Base-by-base conservation (phyloP, 2,329 filamentous ascomycete species). In the Dactylonectria estremocensis region DNA sequence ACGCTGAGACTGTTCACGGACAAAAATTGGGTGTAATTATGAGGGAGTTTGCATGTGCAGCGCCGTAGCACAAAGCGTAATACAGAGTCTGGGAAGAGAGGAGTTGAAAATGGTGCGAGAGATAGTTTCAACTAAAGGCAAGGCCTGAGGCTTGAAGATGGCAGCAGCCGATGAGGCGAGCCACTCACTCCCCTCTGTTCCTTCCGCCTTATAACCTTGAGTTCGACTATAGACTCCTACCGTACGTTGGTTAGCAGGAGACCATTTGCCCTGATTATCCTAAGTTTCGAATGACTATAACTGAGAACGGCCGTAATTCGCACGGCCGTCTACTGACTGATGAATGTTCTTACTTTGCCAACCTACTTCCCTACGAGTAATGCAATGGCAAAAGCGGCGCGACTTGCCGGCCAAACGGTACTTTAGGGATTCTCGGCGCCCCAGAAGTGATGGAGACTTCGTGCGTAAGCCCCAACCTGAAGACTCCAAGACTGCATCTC, bases 321-420 rank as follows among this genome's bases (percentile, higher is more conserved):
- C n/a, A 28, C 24, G 4, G 24, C 24, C 24, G 24, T 28, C 24
- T 28, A 5, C 24, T n/a, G 7, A 40, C 37, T 14, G 37, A 13
- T 16, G 37, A 16, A 40, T 16, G 37, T 40, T n/a, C n/a, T n/a
- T n/a, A n/a, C n/a, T n/a, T n/a, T n/a, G n/a, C n/a, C n/a, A n/a
- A 14, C 37, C 13, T n/a, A 13, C 24, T 3, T 16, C 3, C 14
- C 14, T 50, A 6, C 24, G 6, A 35, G n/a, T 53, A 13, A 20
- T 14, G 8, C 9, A 28, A 33, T 33, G 22, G 18, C 13, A 14
- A 24, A 28, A 24, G 48, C 48, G 61, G 33, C 37, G 22, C 37
- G 20, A 2, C 52, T 20, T 49, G 35, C 35, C 63, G 57, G 52
- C 35, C 43, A 66, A 52, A 31, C 56, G 50, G 57, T 43, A 65